Base-by-base conservation (phyloP, 495 filamentous ascomycete species). In the Wilcoxina mikolae region DNA sequence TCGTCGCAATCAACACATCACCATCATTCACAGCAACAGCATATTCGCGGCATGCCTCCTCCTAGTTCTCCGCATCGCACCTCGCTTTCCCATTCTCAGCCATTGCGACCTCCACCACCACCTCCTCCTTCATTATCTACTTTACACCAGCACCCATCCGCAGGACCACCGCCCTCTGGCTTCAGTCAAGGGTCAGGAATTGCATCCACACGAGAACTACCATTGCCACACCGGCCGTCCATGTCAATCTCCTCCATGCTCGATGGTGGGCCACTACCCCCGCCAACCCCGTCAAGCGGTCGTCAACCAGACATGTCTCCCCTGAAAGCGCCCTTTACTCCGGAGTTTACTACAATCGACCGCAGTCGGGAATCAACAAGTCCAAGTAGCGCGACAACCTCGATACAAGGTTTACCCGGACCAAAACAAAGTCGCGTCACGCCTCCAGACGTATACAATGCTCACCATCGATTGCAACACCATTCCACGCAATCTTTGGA, bases 191-290 rank as follows among this genome's bases (percentile, higher is more conserved):
- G 74, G 2, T 70, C 66, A 17, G 59, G 72, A 4, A 75, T 77
- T 57, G 70, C 73, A 0, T 67, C 72, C 35, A 68, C 68, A 33
- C 74, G 78, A 47, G 76, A 80, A 52, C 70, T 79, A 18, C 78
- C 78, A 25, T 68, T 74, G 2, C 58, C 77, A 42, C 54, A 59
- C 4, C 54, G 56, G 33, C 39, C 58, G 24, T 38, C 60, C 72
- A 96, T 98, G 91, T 94, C 91, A 20, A 98, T 98, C 62, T 91
- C 87, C 7, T 85, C 91, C 20, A 87, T 98, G 76, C 78, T 98
- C 20, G 82, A 82, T 43, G 78, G 78, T n/a, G 77, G 67, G 74
- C 7, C 74, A 77, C 27, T 81, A 82, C 57, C 70, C 72, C 53
- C 73, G 73, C 44, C 74, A 73, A 41, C 69, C 71, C 12, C 68